Base-by-base conservation (phyloP, 2,329 filamentous ascomycete genomes). In the Claviceps sp. region DNA sequence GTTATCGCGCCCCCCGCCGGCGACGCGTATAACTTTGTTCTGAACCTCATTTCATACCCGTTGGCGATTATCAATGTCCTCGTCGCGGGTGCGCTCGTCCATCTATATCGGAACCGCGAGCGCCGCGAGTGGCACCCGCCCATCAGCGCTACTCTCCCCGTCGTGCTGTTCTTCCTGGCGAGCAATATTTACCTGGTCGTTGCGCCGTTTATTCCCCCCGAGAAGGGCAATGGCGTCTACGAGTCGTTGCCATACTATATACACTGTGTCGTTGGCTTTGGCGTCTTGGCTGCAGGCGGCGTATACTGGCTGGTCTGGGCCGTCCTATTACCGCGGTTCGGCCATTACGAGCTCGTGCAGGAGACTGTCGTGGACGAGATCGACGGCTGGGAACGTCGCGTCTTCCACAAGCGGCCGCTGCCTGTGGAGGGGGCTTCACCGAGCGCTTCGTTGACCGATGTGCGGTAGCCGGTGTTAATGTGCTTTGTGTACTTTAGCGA, bases 1-100 rank as follows among this genome's bases (percentile, higher is more conserved):
- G 82, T 86, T 64, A 68, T 85, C 2, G 81, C 79, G 0, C 81
- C 82, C 38, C 82, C 82, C 2, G 79, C 81, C 2, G 82, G 81
- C 38, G 80, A 84, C 63, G 80, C 80, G 0, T 84, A 82, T 65
- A 81, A 81, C 66, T 83, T 82, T 59, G 71, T 78, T 47, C 66
- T 78, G 54, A 78, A 81, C 64, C 72, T 84, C 50, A 84, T 84
- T 60, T 79, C 78, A 0, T 84, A 84, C 59, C 81, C 81, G 0
- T 71, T 82, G 13, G 75, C 80, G 49, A 70, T 80, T 44, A 70
- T 79, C 62, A 79, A 79, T 64, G 65, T 72, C 53, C 75, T 78
- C 54, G 75, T 80, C 48, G 70, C 75, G 11, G 71, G 64, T 4
- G 78, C 71, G 42, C 69, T 82, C 37, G 64, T 79, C 24, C 71